Evolutionary conservation across 140 eudicot species (phyloP).

Genomic region (Cichorium intybus): DNA sequence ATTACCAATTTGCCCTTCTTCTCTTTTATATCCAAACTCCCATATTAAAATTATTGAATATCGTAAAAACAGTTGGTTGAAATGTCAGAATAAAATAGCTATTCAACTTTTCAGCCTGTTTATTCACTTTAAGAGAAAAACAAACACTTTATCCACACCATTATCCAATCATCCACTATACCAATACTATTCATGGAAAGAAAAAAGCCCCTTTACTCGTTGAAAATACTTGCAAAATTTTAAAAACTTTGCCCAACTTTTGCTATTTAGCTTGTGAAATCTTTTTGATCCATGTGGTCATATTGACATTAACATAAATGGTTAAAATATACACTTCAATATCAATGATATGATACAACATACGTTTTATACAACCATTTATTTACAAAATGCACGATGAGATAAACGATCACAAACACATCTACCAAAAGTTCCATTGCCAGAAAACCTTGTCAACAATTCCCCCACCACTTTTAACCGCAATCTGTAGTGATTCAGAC

Average conservation of each 20-base stretch:
- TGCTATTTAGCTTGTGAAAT: neutral
- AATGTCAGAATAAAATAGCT: too few species aligned
- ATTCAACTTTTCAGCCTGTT: too few species aligned
- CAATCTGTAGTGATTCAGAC: slow-evolving; percentile 83
- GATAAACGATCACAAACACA: neutral
- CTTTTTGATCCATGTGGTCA: neutral
- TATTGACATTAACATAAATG: slow-evolving; percentile 32
- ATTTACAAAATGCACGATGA: slow-evolving; percentile 43
- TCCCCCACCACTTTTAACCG: slow-evolving; percentile 94
- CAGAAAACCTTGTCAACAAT: slow-evolving; percentile 90
- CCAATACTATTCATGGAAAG: too few species aligned
- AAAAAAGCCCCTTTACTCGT: too few species aligned
- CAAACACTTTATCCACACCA: too few species aligned
- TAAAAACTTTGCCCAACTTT: neutral
- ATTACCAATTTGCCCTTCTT: too few species aligned
- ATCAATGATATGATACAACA: slow-evolving; percentile 28
- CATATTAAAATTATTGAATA: too few species aligned
- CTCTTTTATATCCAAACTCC: too few species aligned
- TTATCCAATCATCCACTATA: too few species aligned
- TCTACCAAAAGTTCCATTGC: slow-evolving; percentile 93
- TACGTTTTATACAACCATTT: slow-evolving; percentile 28
- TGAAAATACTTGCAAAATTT: too few species aligned
- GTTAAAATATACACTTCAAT: slow-evolving; percentile 17
- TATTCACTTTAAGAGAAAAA: too few species aligned
- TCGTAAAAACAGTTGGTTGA: too few species aligned